These are phyloP conservation scores for Claviceps humidiphila DNA, from an alignment of 2,329 filamentous ascomycete genomes.

Conservation along the genomic window DNA sequence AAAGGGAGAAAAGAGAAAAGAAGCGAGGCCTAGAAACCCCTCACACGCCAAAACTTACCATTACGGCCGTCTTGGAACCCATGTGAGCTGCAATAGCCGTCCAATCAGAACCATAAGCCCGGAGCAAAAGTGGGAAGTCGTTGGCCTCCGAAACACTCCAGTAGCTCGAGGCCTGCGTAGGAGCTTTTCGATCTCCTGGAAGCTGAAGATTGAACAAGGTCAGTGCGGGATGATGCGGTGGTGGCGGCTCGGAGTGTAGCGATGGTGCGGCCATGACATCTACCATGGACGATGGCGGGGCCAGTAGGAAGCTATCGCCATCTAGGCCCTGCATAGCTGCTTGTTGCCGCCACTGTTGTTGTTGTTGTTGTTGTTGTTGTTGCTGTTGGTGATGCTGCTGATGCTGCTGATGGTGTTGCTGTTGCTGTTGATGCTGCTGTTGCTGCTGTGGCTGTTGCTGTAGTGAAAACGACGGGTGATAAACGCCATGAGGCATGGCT, in stretches of 20 bases:
- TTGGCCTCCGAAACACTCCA: slow-evolving; percentile 75
- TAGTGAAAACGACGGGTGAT: no score
- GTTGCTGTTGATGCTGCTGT: background rate
- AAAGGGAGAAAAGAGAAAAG: background rate
- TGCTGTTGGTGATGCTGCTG: slow-evolving; percentile 6
- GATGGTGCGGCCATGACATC: slow-evolving; percentile 45
- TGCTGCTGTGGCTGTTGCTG: background rate
- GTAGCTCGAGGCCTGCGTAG: slow-evolving; percentile 60
- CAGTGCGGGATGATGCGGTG: slow-evolving; percentile 32
- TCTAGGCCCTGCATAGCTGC: slow-evolving; percentile 18
- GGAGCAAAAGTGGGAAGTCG: slow-evolving; percentile 61
- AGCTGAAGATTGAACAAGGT: slow-evolving; percentile 38
- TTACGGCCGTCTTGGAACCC: slow-evolving; percentile 75
- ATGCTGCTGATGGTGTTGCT: background rate
- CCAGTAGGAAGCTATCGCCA: slow-evolving; percentile 19
- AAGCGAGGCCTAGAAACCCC: background rate
- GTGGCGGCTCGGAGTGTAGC: slow-evolving; percentile 39
- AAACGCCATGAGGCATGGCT: no score
- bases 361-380: slow-evolving; percentile 3
- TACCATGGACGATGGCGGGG: slow-evolving; percentile 24
- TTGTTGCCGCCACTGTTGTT: background rate
- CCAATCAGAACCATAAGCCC: slow-evolving; percentile 70
- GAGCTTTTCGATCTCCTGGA: slow-evolving; percentile 36
- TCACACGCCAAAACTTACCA: slow-evolving; percentile 40
- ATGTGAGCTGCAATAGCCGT: slow-evolving; percentile 61